Evolutionary conservation across 306 rosid species (phyloP).

Genomic region (Pterocarpus santalinus): DNA sequence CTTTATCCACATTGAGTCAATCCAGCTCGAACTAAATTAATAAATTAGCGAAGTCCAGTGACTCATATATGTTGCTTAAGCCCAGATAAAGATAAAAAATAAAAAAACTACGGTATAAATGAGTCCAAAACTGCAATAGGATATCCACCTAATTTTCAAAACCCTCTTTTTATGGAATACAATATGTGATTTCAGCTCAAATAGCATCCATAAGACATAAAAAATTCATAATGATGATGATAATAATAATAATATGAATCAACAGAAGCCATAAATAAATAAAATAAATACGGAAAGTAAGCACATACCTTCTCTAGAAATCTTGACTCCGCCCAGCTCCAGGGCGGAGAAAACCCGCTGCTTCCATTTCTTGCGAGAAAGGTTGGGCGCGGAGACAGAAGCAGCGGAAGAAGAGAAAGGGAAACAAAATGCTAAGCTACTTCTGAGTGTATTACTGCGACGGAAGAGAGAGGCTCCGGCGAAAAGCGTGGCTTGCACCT

Average conservation of each 20-base stretch:
- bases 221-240: background rate
- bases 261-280: background rate
- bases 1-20: background rate
- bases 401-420: conserved; percentile 72
- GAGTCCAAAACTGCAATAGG: background rate
- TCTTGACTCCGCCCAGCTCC: conserved; percentile 82
- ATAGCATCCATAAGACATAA: conserved; percentile 2
- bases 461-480: conserved; percentile 45
- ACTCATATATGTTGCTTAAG: too few species aligned
- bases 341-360: conserved; percentile 68
- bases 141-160: background rate
- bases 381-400: conserved; percentile 52
- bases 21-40: background rate
- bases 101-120: background rate
- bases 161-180: background rate
- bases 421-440: conserved; percentile 52
- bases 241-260: background rate
- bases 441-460: conserved; percentile 52
- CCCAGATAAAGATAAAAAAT: too few species aligned
- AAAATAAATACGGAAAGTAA: background rate
- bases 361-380: conserved; percentile 73
- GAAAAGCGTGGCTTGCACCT: conserved; percentile 31
- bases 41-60: background rate
- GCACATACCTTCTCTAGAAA: conserved; percentile 69
- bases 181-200: conserved; percentile 22